Base-by-base conservation (phyloP, 2,329 filamentous ascomycete genomes). In the Ophiostoma sp. region DNA sequence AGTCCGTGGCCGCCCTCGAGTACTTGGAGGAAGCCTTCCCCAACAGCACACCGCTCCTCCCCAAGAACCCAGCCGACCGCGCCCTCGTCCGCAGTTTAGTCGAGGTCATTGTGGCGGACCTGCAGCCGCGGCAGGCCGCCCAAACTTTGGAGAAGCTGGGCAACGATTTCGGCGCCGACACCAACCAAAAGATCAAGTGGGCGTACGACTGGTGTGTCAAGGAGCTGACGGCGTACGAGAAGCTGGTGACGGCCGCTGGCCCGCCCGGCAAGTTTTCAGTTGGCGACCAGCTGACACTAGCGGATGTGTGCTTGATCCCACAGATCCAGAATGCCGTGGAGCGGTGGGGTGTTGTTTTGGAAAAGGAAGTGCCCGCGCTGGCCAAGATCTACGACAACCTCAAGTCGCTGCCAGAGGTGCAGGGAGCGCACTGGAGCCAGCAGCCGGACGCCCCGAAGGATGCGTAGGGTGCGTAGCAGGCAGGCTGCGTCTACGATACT, bases 81-180 rank as follows among this genome's bases (percentile, higher is more conserved):
- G 88, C 88, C 0, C 78, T 80, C 2, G 87, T 88, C 0, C 85
- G 89, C 19, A 84, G 85, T 3, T 80, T 92, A 9, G 84, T 85
- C 3, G 78, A 82, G 70, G 87, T 91, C n/a, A 80, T 91, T 36
- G 83, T 84, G 6, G 82, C 83, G 36, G 90, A 91, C 75, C 83
- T 86, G 4, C 89, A 91, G 79, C 89, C 90, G 6, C 83, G 89
- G 0, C 90, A 89, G 1, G 90, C 90, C 76, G 78, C 88, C 22
- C 82, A 84, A 9, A 85, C 89, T 50, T 82, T 88, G 76, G 83
- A 84, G 64, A 82, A 83, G 0, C 82, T 90, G 2, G 85, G 83
- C 0, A 81, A 22, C 36, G 52, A 80, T 1, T 83, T 82, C 1
- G 81, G 83, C 0, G 82, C 82, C 31, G 80, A 81, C 3, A 22